These are phyloP conservation scores for Chloromonas sp. DNA, from an alignment of 163 green algal species.

Conservation along the genomic window DNA sequence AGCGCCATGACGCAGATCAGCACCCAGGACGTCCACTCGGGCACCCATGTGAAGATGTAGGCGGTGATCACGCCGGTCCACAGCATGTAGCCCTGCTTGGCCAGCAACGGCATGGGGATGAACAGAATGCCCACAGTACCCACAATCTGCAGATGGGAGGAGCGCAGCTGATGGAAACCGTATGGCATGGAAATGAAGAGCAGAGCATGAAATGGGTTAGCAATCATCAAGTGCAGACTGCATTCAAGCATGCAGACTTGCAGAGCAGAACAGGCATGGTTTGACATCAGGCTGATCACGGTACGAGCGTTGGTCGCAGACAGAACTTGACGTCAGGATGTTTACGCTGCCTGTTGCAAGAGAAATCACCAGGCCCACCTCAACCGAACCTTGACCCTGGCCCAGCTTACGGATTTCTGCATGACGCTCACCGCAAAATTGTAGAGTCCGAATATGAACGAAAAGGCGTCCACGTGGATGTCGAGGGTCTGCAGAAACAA, in stretches of 20 bases:
- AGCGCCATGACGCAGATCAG: constrained; percentile 89
- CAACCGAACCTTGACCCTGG: too few species aligned
- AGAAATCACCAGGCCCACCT: too few species aligned
- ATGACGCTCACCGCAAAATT: constrained; percentile 81
- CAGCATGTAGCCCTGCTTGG: constrained; percentile 78
- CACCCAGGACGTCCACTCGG: constrained; percentile 93
- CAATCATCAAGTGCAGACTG: not conserved
- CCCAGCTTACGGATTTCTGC: not conserved
- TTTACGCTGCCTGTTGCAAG: too few species aligned
- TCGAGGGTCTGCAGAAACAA: constrained; percentile 38
- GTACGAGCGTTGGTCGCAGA: too few species aligned
- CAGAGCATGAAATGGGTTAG: not conserved
- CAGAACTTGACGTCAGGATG: too few species aligned
- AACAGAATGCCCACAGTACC: constrained; percentile 84
- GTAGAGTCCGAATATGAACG: constrained; percentile 75
- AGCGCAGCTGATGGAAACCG: too few species aligned
- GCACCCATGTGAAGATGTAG: constrained; percentile 93
- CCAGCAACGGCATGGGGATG: constrained; percentile 70
- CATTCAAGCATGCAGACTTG: too few species aligned
- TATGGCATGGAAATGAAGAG: not conserved
- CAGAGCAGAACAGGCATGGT: too few species aligned
- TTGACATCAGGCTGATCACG: too few species aligned
- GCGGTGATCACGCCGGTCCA: constrained; percentile 67
- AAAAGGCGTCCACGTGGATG: constrained; percentile 76
- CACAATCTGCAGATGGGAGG: constrained; percentile 55